A percentile compares a stretch with the other conserved stretches of the same genome.
phyloP scores from a whole-genome alignment of 331 rosid species.

The Cucumis variabilis region DNA sequence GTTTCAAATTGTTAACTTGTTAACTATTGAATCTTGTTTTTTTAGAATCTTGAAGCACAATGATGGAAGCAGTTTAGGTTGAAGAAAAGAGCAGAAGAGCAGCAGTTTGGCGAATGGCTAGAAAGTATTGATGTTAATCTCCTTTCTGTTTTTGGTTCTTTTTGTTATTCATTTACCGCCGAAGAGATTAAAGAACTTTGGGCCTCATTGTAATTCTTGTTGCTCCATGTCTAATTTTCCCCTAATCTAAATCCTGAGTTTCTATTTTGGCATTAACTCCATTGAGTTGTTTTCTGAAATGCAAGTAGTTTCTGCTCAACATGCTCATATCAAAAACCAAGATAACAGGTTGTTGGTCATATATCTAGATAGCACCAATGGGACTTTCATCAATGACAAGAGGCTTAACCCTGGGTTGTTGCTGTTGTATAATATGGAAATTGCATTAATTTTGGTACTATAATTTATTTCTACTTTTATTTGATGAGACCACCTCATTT shows the following conservation, averaged over 20 bases:
- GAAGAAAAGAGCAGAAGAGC: too few species aligned
- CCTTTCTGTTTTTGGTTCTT: too few species aligned
- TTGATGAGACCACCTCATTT: too few species aligned
- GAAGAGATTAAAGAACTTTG: too few species aligned
- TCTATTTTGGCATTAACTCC: not conserved
- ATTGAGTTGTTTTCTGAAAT: not conserved
- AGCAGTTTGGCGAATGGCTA: too few species aligned
- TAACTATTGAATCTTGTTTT: too few species aligned
- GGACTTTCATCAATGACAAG: slow-evolving; percentile 79
- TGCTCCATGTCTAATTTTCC: slow-evolving; percentile 68
- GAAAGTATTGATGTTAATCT: too few species aligned
- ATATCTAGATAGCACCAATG: slow-evolving; percentile 96
- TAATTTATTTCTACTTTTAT: not conserved
- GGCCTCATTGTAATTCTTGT: slow-evolving; percentile 68
- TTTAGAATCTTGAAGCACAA: too few species aligned
- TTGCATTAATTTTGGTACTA: slow-evolving; percentile 67
- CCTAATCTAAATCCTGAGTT: not conserved
- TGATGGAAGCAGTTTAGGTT: too few species aligned
- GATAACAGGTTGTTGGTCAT: slow-evolving; percentile 71
- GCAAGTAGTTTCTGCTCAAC: slow-evolving; percentile 69
- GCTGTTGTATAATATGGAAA: slow-evolving; percentile 65
- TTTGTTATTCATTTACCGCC: too few species aligned
- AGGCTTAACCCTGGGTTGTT: slow-evolving; percentile 75
- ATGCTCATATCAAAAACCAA: slow-evolving; percentile 75
- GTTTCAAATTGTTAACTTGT: too few species aligned